Evolutionary conservation across 306 rosid species (phyloP).

Genomic region (Boehmeria nivea): DNA sequence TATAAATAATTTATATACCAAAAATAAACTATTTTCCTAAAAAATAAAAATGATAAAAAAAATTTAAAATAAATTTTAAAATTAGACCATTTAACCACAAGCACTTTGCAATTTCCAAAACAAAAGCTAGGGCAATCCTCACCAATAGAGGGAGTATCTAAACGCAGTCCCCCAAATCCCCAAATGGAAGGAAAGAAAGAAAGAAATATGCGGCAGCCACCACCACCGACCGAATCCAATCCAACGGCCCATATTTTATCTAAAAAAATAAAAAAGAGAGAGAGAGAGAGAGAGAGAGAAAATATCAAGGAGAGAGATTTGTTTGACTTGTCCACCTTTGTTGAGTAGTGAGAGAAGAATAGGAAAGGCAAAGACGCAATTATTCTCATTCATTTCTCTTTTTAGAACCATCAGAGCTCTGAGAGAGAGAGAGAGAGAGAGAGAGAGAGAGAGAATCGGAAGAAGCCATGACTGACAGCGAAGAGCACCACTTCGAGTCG

Average conservation of each 20-base stretch:
- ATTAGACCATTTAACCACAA: no score
- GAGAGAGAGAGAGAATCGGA: not conserved
- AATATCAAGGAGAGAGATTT: no score
- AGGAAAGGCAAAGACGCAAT: no score
- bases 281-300: not conserved
- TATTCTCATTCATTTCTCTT: not conserved
- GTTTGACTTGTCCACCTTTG: slow-evolving; percentile 6
- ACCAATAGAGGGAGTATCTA: no score
- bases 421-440: not conserved
- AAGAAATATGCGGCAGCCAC: not conserved
- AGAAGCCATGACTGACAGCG: slow-evolving; percentile 56
- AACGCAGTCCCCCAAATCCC: no score
- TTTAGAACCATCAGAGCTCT: not conserved
- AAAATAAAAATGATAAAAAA: no score
- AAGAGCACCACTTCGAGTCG: slow-evolving; percentile 73
- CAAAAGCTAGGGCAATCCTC: no score
- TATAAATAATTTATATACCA: no score
- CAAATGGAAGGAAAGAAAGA: not conserved
- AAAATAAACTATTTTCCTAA: no score
- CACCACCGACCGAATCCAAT: slow-evolving; percentile 9
- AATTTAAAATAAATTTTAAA: no score
- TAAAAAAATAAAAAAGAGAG: not conserved
- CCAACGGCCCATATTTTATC: slow-evolving; percentile 12
- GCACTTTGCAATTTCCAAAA: no score
- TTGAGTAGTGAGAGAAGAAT: not conserved